Conservation (phyloP, 768 basidiomycete species). For the Termitomyces sp. region DNA sequence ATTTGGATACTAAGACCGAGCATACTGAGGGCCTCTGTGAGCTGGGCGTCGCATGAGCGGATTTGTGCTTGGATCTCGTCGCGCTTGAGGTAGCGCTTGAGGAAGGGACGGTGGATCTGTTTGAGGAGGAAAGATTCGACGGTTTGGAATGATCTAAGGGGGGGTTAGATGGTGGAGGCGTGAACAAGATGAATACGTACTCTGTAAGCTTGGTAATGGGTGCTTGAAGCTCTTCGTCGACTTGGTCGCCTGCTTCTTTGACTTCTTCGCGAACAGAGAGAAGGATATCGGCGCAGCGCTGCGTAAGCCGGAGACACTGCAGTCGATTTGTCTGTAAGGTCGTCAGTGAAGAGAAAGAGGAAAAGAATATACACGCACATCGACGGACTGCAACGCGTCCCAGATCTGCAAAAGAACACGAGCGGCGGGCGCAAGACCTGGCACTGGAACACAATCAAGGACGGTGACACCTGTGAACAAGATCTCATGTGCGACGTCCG, state of each 20-base stretch:
- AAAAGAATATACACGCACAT: conserved; percentile 39
- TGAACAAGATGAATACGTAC: conserved; percentile 25
- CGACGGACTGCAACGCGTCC: conserved; percentile 57
- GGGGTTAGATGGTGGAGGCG: not conserved
- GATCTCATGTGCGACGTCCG: conserved; percentile 41
- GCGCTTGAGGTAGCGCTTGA: conserved; percentile 75
- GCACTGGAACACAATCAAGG: conserved; percentile 49
- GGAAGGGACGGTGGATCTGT: conserved; percentile 64
- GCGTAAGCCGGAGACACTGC: conserved; percentile 66
- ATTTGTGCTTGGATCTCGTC: conserved; percentile 64
- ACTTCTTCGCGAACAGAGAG: conserved; percentile 64
- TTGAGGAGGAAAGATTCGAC: conserved; percentile 54
- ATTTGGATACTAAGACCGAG: conserved; percentile 58
- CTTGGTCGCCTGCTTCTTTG: conserved; percentile 49
- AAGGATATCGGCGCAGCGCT: conserved; percentile 68
- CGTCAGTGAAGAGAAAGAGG: not conserved
- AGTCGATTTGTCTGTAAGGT: conserved; percentile 57
- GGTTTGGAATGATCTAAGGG: conserved; percentile 34
- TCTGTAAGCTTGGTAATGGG: conserved; percentile 52
- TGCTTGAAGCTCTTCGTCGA: conserved; percentile 43
- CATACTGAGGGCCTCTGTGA: conserved; percentile 57
- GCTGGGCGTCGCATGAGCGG: conserved; percentile 42
- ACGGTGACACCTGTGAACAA: conserved; percentile 40
- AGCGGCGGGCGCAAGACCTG: conserved; percentile 52
- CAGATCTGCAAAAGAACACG: conserved; percentile 57